phyloP scores from a whole-genome alignment of 805 yeast species.

The Lachancea dasiensis region DNA sequence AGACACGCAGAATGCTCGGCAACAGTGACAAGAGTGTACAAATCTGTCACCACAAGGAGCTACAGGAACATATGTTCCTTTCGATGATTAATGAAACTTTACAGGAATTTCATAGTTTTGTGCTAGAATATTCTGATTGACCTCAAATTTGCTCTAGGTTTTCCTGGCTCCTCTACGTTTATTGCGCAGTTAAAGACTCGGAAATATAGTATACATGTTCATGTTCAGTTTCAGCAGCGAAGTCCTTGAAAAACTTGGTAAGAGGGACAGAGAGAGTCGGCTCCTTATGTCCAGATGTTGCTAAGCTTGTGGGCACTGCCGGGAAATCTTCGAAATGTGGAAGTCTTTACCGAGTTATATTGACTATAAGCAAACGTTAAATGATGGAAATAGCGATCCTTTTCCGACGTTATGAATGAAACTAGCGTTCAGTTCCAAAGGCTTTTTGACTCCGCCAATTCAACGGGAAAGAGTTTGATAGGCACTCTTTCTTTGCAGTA shows the following conservation, averaged over 20 bases:
- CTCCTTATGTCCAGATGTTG: constrained; percentile 47
- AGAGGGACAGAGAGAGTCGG: constrained; percentile 67
- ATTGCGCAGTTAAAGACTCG: constrained; percentile 41
- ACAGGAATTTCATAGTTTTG: constrained; percentile 16
- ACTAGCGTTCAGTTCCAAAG: constrained; percentile 55
- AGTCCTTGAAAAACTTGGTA: constrained; percentile 54
- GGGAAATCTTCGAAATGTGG: constrained; percentile 59
- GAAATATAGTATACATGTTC: constrained; percentile 49
- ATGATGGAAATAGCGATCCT: too few relatives aligned
- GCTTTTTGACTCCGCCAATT: constrained; percentile 62
- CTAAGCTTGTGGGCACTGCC: constrained; percentile 50
- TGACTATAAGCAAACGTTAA: too few relatives aligned
- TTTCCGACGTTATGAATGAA: constrained; percentile 36
- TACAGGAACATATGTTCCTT: constrained; percentile 47
- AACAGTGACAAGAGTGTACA: constrained; percentile 38
- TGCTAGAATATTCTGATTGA: too few relatives aligned
- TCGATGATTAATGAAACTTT: constrained; percentile 29
- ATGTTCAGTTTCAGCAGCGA: constrained; percentile 62
- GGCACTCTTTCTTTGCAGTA: constrained; percentile 53
- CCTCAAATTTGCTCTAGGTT: too few relatives aligned
- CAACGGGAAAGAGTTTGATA: constrained; percentile 65
- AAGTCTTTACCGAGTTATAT: constrained; percentile 49
- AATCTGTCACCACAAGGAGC: constrained; percentile 62
- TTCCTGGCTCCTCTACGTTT: constrained; percentile 50
- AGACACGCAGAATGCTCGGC: constrained; percentile 46